A percentile compares a stretch with the other conserved stretches of the same genome.
These are phyloP conservation scores for Ceratocystis harringtonii DNA, from an alignment of 2,329 filamentous ascomycete species.

Conservation along the genomic window DNA sequence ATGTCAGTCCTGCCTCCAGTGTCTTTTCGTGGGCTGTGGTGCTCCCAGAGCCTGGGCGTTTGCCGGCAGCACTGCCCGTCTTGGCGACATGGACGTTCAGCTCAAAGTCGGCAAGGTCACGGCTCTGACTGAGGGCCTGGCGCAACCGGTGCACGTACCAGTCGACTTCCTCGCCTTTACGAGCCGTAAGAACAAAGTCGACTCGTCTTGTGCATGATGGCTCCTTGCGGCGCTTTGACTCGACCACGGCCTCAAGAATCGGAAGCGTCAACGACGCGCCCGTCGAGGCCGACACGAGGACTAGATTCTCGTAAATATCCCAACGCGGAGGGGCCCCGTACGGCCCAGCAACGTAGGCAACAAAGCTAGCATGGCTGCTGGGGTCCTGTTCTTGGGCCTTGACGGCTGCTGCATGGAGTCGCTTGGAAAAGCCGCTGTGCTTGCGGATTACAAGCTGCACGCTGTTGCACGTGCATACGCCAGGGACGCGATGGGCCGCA, in stretches of 20 bases:
- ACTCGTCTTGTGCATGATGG: slow-evolving; percentile 37
- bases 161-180: slow-evolving; percentile 36
- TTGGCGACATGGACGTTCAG: slow-evolving; percentile 40
- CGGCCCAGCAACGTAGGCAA: slow-evolving; percentile 39
- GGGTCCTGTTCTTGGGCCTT: slow-evolving; percentile 25
- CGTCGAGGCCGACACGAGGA: slow-evolving; percentile 46
- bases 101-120: slow-evolving; percentile 29
- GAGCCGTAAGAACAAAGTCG: slow-evolving; percentile 38
- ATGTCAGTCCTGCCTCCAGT: not conserved
- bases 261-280: slow-evolving; percentile 48
- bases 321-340: slow-evolving; percentile 41
- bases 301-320: slow-evolving; percentile 43
- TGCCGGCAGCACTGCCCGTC: slow-evolving; percentile 25
- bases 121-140: slow-evolving; percentile 30
- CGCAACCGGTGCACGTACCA: slow-evolving; percentile 39
- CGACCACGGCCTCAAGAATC: slow-evolving; percentile 40
- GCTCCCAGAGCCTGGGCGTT: not conserved
- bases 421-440: slow-evolving; percentile 41
- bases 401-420: slow-evolving; percentile 34
- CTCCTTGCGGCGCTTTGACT: slow-evolving; percentile 21
- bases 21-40: not conserved
- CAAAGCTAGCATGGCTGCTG: slow-evolving; percentile 22
- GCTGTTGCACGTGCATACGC: slow-evolving; percentile 41
- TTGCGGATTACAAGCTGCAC: slow-evolving; percentile 43
- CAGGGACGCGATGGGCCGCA: slow-evolving; percentile 36